Percentiles rank a stretch among this genome's conserved stretches.
These are phyloP conservation scores for Venturia pyrina DNA, from an alignment of 2,329 filamentous ascomycete genomes.

Conservation along the genomic window DNA sequence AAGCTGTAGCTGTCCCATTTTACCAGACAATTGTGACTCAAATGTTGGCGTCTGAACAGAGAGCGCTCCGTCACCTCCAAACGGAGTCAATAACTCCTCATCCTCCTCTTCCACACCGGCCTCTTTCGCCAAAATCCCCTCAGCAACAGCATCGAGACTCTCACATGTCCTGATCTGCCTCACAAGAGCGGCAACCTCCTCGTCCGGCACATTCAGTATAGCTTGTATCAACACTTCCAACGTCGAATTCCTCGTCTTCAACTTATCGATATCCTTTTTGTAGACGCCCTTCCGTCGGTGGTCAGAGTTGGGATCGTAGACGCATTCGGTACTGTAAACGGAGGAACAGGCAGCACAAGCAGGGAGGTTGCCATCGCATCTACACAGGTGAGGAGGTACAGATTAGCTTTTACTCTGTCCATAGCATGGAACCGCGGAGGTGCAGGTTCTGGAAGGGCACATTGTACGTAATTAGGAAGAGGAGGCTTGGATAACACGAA, in stretches of 20 bases:
- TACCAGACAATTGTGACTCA: slow-evolving; percentile 77
- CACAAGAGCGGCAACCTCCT: slow-evolving; percentile 74
- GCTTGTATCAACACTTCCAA: slow-evolving; percentile 88
- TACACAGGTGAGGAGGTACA: neutral
- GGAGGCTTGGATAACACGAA: slow-evolving; percentile 17
- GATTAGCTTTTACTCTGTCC: neutral
- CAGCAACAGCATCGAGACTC: slow-evolving; percentile 54
- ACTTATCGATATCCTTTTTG: slow-evolving; percentile 80
- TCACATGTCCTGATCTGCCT: slow-evolving; percentile 81
- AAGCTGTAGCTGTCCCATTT: slow-evolving; percentile 83
- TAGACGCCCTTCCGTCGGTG: slow-evolving; percentile 95
- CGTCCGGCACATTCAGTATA: slow-evolving; percentile 81
- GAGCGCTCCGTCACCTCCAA: slow-evolving; percentile 27
- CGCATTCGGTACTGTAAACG: slow-evolving; percentile 80
- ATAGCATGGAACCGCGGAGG: neutral
- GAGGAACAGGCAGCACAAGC: slow-evolving; percentile 93
- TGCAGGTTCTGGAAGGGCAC: neutral
- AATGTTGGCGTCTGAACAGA: slow-evolving; percentile 30
- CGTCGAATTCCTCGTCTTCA: slow-evolving; percentile 79
- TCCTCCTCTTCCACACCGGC: slow-evolving; percentile 34
- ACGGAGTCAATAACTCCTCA: slow-evolving; percentile 26
- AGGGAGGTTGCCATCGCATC: slow-evolving; percentile 78
- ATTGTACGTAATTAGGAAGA: slow-evolving; percentile 4
- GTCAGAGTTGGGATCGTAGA: slow-evolving; percentile 94
- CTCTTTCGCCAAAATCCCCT: slow-evolving; percentile 46